Evolutionary conservation across 345 rosid species (phyloP).

Genomic region (Populus davidiana): DNA sequence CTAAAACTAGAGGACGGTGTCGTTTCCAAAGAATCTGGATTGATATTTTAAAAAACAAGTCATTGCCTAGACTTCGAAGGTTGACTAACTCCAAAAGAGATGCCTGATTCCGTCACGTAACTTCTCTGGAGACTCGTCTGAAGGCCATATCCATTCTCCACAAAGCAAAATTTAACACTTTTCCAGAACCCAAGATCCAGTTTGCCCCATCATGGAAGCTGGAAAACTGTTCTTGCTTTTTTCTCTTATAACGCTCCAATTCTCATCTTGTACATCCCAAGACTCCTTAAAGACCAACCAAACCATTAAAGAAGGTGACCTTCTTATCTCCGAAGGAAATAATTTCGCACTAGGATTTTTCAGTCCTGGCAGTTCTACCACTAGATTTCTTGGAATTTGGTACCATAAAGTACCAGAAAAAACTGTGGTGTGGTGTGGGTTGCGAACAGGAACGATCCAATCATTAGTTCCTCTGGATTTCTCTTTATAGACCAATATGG

Average conservation of each 20-base stretch:
- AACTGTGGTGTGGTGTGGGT: constrained; percentile 15
- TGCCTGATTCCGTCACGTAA: too few species aligned
- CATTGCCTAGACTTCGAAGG: too few species aligned
- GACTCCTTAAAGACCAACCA: not conserved
- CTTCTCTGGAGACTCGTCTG: too few species aligned
- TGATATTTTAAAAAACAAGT: too few species aligned
- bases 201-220: not conserved
- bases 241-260: not conserved
- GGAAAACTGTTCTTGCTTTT: not conserved
- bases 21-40: too few species aligned
- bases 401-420: not conserved
- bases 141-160: too few species aligned
- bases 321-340: not conserved
- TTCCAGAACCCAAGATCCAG: too few species aligned
- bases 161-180: too few species aligned
- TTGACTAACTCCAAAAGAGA: too few species aligned
- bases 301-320: too few species aligned
- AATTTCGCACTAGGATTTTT: constrained; percentile 2
- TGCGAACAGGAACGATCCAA: constrained; percentile 14
- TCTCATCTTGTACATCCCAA: not conserved
- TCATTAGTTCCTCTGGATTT: not conserved
- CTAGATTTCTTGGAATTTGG: not conserved
- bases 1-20: too few species aligned
- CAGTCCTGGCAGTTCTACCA: not conserved
- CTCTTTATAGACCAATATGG: not conserved